A percentile compares a stretch with the other conserved stretches of the same genome.
These are phyloP conservation scores for Saprolegnia parasitica DNA, from an alignment of 352 stramenopile species.

Conservation along the genomic window DNA sequence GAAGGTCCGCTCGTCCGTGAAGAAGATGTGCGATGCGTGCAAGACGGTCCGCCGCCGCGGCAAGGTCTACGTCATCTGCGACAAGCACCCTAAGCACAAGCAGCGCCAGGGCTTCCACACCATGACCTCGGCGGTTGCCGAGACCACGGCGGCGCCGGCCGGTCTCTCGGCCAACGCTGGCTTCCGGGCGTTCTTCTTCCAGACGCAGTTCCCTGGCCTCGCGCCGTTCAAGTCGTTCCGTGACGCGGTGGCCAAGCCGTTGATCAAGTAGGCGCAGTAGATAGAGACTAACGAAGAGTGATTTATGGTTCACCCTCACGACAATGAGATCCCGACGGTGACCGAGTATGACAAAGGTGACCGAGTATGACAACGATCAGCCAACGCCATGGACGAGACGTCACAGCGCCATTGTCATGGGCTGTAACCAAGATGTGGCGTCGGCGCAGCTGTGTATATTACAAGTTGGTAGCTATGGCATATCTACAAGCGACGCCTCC, in stretches of 20 bases:
- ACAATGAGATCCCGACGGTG: neutral
- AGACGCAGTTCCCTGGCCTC: conserved; percentile 91
- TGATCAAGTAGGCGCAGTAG: conserved; percentile 17
- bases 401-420: too few species aligned
- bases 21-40: conserved; percentile 90
- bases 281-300: conserved; percentile 14
- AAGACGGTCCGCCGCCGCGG: conserved; percentile 82
- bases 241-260: conserved; percentile 38
- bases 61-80: conserved; percentile 89
- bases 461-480: too few species aligned
- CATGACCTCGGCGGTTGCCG: conserved; percentile 35
- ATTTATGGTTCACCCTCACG: neutral
- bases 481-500: too few species aligned
- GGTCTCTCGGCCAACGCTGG: conserved; percentile 86
- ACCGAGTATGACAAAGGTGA: too few species aligned
- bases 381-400: too few species aligned
- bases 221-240: conserved; percentile 74
- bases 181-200: conserved; percentile 89
- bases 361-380: neutral
- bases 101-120: conserved; percentile 91
- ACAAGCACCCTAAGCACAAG: conserved; percentile 90
- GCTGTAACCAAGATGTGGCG: too few species aligned
- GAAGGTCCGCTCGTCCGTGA: conserved; percentile 89
- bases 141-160: conserved; percentile 30
- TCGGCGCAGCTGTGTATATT: too few species aligned